Base-by-base conservation (phyloP, 2,329 filamentous ascomycete genomes). In the Aspergillus calidoustus region DNA sequence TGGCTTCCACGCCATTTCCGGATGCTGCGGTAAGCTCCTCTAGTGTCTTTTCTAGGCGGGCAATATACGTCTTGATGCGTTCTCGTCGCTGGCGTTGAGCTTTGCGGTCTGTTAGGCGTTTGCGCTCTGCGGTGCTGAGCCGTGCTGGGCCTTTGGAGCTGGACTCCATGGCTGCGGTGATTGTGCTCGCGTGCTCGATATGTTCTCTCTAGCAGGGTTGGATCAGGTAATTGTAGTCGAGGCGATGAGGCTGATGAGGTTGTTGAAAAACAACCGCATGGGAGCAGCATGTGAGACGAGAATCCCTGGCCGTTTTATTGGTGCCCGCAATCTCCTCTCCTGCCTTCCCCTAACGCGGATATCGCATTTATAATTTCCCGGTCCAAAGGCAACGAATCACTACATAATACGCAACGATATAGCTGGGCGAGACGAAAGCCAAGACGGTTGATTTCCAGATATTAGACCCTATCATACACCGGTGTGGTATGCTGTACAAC, bases 21-120 rank as follows among this genome's bases (percentile, higher is more conserved):
- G 60, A 62, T 11, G 56, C 38, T 13, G 51, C 56, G 7, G 60
- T 62, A 6, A 62, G 47, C 15, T 62, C 60, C 25, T 59, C 55
- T 34, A 60, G 19, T 13, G 57, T 60, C 31, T 44, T 61, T 54
- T 64, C 61, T 15, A 64, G 50, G 7, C 51, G 61, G 7, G 58
- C 46, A 56, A 61, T 64, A 38, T 64, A 57, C 7, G 58, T 43
- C 47, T 64, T 64, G 43, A 64, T 58, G 43, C 61, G 61, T 41
- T 64, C 61, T 28, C 61, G 61, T 41, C 59, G 58, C 23, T 64
- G 59, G 19, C 61, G 50, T 47, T 64, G 61, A 34, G 61, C 61
- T 54, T 57, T 57, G 50, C 61, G 61, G 47, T 64, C 61, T 23
- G 61, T 64, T 7, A 61, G 55, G 9, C 61, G 61, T 57, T 64